Conservation (phyloP, 2,329 filamentous ascomycete species). For the Beauveria brongniartii region DNA sequence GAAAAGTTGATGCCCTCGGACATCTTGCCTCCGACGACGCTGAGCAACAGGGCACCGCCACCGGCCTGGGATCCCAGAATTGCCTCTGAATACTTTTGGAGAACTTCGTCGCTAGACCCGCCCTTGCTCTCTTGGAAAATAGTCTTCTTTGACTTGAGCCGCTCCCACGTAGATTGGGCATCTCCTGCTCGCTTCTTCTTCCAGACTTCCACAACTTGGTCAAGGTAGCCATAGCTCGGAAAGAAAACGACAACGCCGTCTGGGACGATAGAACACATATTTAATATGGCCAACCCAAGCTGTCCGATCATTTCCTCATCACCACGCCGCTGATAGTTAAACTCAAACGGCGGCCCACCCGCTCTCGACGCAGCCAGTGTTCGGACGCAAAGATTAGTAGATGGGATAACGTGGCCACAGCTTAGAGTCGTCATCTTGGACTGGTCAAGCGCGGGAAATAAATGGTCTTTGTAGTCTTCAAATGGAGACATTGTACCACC, state of each 20-base stretch:
- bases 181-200: constrained; percentile 27
- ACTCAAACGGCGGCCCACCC: constrained; percentile 58
- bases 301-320: constrained; percentile 63
- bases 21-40: constrained; percentile 88
- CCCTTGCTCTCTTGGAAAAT: constrained; percentile 53
- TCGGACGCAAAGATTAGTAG: constrained; percentile 71
- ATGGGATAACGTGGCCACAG: constrained; percentile 89
- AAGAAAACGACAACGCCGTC: constrained; percentile 95
- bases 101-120: constrained; percentile 56
- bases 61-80: constrained; percentile 40
- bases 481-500: constrained; percentile 98
- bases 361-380: constrained; percentile 47
- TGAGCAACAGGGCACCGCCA: constrained; percentile 69
- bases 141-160: constrained; percentile 49
- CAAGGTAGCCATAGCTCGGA: constrained; percentile 86
- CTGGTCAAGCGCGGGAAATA: constrained; percentile 67
- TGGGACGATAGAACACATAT: constrained; percentile 64
- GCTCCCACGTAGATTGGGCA: constrained; percentile 46
- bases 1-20: constrained; percentile 99
- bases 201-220: constrained; percentile 62
- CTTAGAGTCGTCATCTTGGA: constrained; percentile 70
- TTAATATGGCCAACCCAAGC: constrained; percentile 65
- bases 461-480: constrained; percentile 75
- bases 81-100: constrained; percentile 63
- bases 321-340: constrained; percentile 73